Conservation (phyloP, 1,284 basidiomycete genomes). For the Ustilago cynodontis region DNA sequence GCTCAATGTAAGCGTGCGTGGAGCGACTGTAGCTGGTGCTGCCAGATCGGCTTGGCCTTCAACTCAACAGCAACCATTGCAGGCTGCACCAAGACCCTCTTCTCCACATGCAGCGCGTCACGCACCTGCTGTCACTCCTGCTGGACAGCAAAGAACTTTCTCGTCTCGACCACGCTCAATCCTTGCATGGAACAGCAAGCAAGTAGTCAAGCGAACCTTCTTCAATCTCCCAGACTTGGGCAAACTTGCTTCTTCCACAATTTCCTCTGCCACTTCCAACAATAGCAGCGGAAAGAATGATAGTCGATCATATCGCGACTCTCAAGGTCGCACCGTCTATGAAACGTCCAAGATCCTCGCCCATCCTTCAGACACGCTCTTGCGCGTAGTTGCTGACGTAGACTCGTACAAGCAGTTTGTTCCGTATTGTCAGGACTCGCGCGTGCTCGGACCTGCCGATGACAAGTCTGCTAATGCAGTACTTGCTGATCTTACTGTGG, state of each 20-base stretch:
- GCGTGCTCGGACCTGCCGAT: slow-evolving; percentile 73
- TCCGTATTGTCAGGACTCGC: slow-evolving; percentile 86
- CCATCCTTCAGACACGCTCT: slow-evolving; percentile 76
- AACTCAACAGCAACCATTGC: slow-evolving; percentile 15
- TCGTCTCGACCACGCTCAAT: not conserved
- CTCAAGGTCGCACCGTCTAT: slow-evolving; percentile 37
- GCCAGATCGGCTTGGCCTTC: slow-evolving; percentile 17
- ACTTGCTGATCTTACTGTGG: slow-evolving; percentile 86
- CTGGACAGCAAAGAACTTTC: slow-evolving; percentile 27
- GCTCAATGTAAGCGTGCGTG: slow-evolving; percentile 21
- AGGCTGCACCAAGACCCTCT: slow-evolving; percentile 15
- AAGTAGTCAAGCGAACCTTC: slow-evolving; percentile 18
- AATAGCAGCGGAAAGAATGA: not conserved
- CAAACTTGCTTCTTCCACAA: slow-evolving; percentile 35
- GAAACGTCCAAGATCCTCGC: slow-evolving; percentile 32
- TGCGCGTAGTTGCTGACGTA: slow-evolving; percentile 87
- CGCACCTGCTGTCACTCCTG: slow-evolving; percentile 10
- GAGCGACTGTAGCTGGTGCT: slow-evolving; percentile 12
- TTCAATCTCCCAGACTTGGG: slow-evolving; percentile 49
- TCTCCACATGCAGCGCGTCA: slow-evolving; percentile 9
- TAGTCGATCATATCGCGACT: slow-evolving; percentile 33
- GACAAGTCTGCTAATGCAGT: slow-evolving; percentile 2
- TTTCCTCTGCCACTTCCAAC: slow-evolving; percentile 16
- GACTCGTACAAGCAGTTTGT: slow-evolving; percentile 86
- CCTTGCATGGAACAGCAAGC: not conserved